A percentile compares a stretch with the other conserved stretches of the same genome.
Evolutionary conservation across 495 filamentous ascomycete genomes (phyloP).

Genomic region (Trichodelitschia bisporula): DNA sequence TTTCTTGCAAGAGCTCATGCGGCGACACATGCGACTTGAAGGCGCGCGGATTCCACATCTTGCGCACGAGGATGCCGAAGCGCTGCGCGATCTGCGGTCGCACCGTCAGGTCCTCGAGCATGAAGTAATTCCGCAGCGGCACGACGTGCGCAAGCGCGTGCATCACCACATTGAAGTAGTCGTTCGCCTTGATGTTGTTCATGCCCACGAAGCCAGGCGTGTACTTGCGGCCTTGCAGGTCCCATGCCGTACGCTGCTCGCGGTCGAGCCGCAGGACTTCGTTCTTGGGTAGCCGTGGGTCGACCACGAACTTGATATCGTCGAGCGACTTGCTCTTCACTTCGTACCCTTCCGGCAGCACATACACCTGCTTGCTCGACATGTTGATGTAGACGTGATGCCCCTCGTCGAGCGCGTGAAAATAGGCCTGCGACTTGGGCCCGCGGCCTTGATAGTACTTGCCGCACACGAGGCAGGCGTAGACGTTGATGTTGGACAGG

Average conservation of each 20-base stretch:
- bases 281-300: conserved; percentile 58
- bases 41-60: conserved; percentile 93
- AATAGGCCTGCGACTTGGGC: conserved; percentile 87
- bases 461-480: conserved; percentile 90
- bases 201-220: conserved; percentile 85
- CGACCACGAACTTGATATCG: conserved; percentile 95
- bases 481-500: conserved; percentile 94
- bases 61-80: conserved; percentile 74
- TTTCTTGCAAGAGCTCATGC: conserved; percentile 88
- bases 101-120: conserved; percentile 50
- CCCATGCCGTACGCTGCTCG: conserved; percentile 48
- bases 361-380: conserved; percentile 81
- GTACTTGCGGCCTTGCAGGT: conserved; percentile 61
- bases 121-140: conserved; percentile 78
- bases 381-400: conserved; percentile 98
- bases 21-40: conserved; percentile 96
- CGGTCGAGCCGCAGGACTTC: conserved; percentile 64
- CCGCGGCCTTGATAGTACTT: conserved; percentile 95
- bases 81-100: conserved; percentile 42
- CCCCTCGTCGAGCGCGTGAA: conserved; percentile 79
- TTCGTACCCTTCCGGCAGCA: conserved; percentile 92
- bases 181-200: conserved; percentile 99
- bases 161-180: conserved; percentile 93
- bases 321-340: conserved; percentile 87
- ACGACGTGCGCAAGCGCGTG: conserved; percentile 78